Evolutionary conservation across 2,329 filamentous ascomycete species (phyloP).

Genomic region (Torrubiellomyces zombiae): DNA sequence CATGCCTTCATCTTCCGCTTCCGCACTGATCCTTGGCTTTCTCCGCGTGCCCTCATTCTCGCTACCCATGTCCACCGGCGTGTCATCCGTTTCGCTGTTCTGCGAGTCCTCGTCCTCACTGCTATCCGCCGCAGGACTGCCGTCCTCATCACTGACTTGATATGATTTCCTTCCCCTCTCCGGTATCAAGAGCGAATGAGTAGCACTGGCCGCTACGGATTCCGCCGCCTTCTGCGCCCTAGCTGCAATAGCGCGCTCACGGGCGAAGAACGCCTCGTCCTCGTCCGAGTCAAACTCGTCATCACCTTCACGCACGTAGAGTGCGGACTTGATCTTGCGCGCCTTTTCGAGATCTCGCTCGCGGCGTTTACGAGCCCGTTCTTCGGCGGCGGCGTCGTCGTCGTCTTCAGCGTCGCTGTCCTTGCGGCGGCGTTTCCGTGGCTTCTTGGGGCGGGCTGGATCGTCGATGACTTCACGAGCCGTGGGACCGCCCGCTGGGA

Average conservation of each 20-base stretch:
- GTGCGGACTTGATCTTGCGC: slow-evolving; percentile 64
- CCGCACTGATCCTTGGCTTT: slow-evolving; percentile 16
- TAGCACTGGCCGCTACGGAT: slow-evolving; percentile 6
- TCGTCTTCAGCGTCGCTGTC: slow-evolving; percentile 24
- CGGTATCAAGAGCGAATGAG: slow-evolving; percentile 2
- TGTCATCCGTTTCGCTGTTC: slow-evolving; percentile 12
- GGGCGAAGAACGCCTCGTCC: slow-evolving; percentile 55
- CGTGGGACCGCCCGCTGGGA: slow-evolving; percentile 53
- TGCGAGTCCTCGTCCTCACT: slow-evolving; percentile 9
- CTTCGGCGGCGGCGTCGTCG: slow-evolving; percentile 48
- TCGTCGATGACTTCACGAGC: slow-evolving; percentile 34
- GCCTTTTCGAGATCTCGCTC: slow-evolving; percentile 62
- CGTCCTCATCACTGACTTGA: slow-evolving; percentile 11
- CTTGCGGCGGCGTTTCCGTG: slow-evolving; percentile 28
- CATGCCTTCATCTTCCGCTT: slow-evolving; percentile 12
- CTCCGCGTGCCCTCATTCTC: slow-evolving; percentile 20
- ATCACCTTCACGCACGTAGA: slow-evolving; percentile 70
- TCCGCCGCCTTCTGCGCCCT: slow-evolving; percentile 24
- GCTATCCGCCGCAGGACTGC: slow-evolving; percentile 8
- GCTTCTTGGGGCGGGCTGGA: slow-evolving; percentile 35
- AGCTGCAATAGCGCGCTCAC: slow-evolving; percentile 45
- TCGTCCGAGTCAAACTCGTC: slow-evolving; percentile 74
- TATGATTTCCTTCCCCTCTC: slow-evolving; percentile 17
- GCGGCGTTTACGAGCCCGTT: slow-evolving; percentile 42
- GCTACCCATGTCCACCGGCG: slow-evolving; percentile 14